Conservation (phyloP, 2,329 filamentous ascomycete genomes). For the Fragosphaeria purpurea region DNA sequence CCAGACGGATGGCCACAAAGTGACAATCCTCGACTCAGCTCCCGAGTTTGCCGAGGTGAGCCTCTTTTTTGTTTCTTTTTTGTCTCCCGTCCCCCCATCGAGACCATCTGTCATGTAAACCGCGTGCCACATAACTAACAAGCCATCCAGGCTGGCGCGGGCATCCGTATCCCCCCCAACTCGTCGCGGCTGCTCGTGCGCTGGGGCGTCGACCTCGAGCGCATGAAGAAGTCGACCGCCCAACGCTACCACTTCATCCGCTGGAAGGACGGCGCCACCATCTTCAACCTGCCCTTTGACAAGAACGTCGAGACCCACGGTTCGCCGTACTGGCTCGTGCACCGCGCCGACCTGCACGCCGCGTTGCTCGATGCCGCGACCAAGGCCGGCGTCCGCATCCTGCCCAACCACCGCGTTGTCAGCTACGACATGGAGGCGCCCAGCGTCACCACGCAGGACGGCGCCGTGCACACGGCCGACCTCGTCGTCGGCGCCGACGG, state of each 20-base stretch:
- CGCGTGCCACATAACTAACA: no score
- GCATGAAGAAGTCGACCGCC: background rate
- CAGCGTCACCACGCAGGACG: conserved; percentile 11
- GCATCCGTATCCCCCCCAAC: conserved; percentile 22
- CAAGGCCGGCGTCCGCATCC: conserved; percentile 16
- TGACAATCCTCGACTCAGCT: conserved; percentile 10
- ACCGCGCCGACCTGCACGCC: conserved; percentile 24
- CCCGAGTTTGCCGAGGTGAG: conserved; percentile 8
- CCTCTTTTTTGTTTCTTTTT: no score
- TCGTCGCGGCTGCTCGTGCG: conserved; percentile 18
- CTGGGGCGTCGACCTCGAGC: conserved; percentile 15
- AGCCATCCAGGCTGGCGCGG: background rate
- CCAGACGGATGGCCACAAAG: conserved; percentile 8
- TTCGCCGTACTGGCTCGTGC: conserved; percentile 24
- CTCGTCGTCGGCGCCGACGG: conserved; percentile 19
- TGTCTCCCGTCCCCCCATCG: no score
- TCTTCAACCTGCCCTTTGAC: conserved; percentile 11
- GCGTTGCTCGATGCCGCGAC: conserved; percentile 18
- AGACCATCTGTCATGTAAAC: no score
- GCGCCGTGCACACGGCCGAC: conserved; percentile 13
- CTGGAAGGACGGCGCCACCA: conserved; percentile 3
- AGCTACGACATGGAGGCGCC: conserved; percentile 17
- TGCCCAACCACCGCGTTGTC: conserved; percentile 15
- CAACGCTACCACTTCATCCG: conserved; percentile 5
- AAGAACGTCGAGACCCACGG: conserved; percentile 17